Percentiles rank a stretch among this genome's conserved stretches.
Conservation (phyloP, 2,329 filamentous ascomycete genomes). For the Pseudocercospora ulei region DNA sequence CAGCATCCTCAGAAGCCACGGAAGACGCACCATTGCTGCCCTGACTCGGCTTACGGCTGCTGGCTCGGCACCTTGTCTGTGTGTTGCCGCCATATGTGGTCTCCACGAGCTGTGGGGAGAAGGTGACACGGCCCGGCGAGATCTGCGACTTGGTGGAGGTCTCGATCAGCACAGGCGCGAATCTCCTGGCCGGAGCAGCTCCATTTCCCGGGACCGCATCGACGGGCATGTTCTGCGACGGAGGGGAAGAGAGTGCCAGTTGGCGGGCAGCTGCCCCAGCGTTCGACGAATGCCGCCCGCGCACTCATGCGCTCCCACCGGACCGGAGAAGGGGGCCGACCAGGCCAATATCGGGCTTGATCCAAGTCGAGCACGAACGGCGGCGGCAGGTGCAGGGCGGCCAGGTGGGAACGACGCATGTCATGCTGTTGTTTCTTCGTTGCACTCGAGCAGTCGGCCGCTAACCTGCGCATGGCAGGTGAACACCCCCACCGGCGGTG, state of each 20-base stretch:
- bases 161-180: slow-evolving; percentile 61
- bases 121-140: slow-evolving; percentile 22
- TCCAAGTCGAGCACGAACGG: slow-evolving; percentile 2
- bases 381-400: not conserved
- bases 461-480: too few species aligned
- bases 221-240: slow-evolving; percentile 15
- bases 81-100: slow-evolving; percentile 28
- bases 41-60: slow-evolving; percentile 21
- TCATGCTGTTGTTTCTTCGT: too few species aligned
- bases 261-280: slow-evolving; percentile 20
- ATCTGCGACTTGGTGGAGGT: slow-evolving; percentile 42
- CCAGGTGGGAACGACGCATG: too few species aligned
- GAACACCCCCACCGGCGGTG: too few species aligned
- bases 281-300: slow-evolving; percentile 13
- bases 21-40: slow-evolving; percentile 17
- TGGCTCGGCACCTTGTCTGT: slow-evolving; percentile 15
- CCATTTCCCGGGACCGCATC: slow-evolving; percentile 11
- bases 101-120: slow-evolving; percentile 33
- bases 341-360: slow-evolving; percentile 23
- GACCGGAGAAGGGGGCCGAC: slow-evolving; percentile 25
- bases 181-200: slow-evolving; percentile 39
- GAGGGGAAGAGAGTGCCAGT: slow-evolving; percentile 16
- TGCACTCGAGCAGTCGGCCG: too few species aligned
- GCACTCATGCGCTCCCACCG: slow-evolving; percentile 23
- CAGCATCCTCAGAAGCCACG: slow-evolving; percentile 10